These are phyloP conservation scores for Cucurbita argyrosperma DNA, from an alignment of 306 rosid species.

Conservation along the genomic window DNA sequence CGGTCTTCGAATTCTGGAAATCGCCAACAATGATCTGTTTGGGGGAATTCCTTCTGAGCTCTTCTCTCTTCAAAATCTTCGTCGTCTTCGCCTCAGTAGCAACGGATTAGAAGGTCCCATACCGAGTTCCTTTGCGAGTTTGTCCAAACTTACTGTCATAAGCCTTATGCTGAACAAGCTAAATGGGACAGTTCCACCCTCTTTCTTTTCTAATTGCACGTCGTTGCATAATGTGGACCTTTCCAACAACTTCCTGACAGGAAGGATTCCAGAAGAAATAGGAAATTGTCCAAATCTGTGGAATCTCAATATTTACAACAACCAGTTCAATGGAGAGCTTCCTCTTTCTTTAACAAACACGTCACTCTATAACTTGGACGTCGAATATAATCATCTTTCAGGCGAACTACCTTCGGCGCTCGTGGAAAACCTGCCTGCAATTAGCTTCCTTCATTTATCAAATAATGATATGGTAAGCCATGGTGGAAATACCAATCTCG, in stretches of 20 bases:
- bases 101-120: constrained; percentile 38
- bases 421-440: constrained; percentile 14
- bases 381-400: constrained; percentile 34
- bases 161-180: constrained; percentile 17
- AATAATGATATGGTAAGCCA: constrained; percentile 37
- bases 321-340: constrained; percentile 39
- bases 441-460: constrained; percentile 42
- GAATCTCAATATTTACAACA: constrained; percentile 47
- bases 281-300: constrained; percentile 43
- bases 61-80: constrained; percentile 29
- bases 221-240: constrained; percentile 25
- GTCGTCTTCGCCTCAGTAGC: constrained; percentile 18
- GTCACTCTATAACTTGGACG: constrained; percentile 24
- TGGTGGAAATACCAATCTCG: constrained; percentile 40
- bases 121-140: constrained; percentile 33
- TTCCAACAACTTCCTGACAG: constrained; percentile 32
- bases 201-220: constrained; percentile 49
- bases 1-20: constrained; percentile 25
- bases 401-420: constrained; percentile 43
- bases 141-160: constrained; percentile 21
- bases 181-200: constrained; percentile 33
- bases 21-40: constrained; percentile 21
- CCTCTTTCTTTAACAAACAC: constrained; percentile 30
- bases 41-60: constrained; percentile 38
- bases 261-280: constrained; percentile 40